Evolutionary conservation across 371 early-diverging fungal species (phyloP), one percentile per base, ranked within the genome.

Genomic region (Lichtheimia hyalospora): DNA sequence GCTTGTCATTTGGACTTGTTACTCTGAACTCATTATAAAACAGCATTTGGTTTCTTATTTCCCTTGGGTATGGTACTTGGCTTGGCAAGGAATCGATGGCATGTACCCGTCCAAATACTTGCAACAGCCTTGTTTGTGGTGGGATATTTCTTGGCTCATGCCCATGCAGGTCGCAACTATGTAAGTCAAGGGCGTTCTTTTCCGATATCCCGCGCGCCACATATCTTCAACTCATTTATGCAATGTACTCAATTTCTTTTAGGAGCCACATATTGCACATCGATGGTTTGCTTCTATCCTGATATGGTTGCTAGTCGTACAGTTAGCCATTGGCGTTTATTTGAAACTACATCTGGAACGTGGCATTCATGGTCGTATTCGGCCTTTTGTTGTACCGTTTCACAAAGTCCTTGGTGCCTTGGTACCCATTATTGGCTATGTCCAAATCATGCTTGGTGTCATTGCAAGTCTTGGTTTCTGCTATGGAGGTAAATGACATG

Each of bases 391-490:
- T 34, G 73, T 71, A 18, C 66, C 70, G 16, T 49, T 72, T n/a
- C 88, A 88, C 65, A 82, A 78, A 62, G 27, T 63, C n/a, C 58
- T 84, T 55, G 88, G 86, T 3, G 66, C 75, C 3, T 18, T 62
- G 18, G 72, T 84, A 54, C 75, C 86, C 0, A 67, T 88, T 14
- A 67, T 85, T 27, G 84, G 87, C 1, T 88, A 85, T 61, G 76
- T 77, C 21, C 88, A 88, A 63, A 79, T 88, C 20, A 66, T 88
- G 42, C 70, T 87, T 23, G 88, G 88, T 50, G 87, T 85, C 5
- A 84, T 88, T 54, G 86, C 88, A 5, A 77, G 72, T 52, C 63
- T 82, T 39, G 88, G 86, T 0, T 88, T 82, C 57, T 88, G 88
- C 57, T 85, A 84, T 66, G 84, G 66, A 57, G 83, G 79, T 83